phyloP scores from a whole-genome alignment of 148 eudicot species.

The Chenopodium berlandieri region DNA sequence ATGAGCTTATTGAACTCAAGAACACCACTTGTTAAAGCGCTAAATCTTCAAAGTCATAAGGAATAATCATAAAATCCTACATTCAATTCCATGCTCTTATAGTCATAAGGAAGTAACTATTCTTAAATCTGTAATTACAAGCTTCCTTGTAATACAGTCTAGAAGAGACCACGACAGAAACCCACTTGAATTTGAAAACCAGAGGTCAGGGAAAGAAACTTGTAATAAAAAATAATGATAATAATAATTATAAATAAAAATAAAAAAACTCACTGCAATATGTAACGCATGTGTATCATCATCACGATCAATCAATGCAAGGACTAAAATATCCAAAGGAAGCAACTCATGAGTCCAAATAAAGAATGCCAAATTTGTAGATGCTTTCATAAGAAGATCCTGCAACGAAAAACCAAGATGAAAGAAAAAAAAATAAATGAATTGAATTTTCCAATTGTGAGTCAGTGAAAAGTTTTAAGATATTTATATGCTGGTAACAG shows the following conservation, averaged over 20 bases:
- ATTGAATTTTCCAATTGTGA: conserved; percentile 4
- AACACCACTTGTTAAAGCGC: background rate
- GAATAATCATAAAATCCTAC: background rate
- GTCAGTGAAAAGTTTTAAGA: background rate
- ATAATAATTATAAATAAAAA: too few species aligned
- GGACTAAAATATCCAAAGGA: conserved; percentile 90
- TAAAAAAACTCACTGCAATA: conserved; percentile 60
- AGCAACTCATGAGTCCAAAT: conserved; percentile 91
- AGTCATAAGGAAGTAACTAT: background rate
- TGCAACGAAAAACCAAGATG: conserved; percentile 22
- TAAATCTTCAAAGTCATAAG: background rate
- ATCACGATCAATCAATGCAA: conserved; percentile 95
- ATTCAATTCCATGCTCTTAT: background rate
- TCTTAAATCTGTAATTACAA: background rate
- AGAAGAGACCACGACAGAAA: background rate
- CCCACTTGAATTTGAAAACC: background rate
- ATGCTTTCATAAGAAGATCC: conserved; percentile 87
- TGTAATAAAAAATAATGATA: background rate
- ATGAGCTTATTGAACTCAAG: background rate
- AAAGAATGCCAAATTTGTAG: conserved; percentile 71
- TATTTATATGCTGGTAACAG: background rate
- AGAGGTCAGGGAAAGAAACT: background rate
- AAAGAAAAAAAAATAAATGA: conserved; percentile 8
- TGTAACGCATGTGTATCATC: conserved; percentile 95
- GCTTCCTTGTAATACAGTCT: background rate